Percentiles rank a stretch among this genome's conserved stretches.
phyloP scores from a whole-genome alignment of 148 eudicot species.

The Polygonum maritimum region DNA sequence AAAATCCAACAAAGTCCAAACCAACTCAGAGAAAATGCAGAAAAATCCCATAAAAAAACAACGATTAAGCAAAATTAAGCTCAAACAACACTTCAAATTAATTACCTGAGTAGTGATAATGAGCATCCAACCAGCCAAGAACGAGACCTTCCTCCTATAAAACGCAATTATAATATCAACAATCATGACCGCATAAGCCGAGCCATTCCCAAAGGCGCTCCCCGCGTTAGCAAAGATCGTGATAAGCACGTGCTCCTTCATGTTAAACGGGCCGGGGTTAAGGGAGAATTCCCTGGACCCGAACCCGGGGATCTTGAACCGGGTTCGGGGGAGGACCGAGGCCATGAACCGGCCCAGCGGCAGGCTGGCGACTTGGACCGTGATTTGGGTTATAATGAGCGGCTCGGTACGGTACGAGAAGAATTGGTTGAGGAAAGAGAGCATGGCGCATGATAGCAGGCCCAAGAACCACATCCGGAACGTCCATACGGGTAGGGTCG shows the following conservation, averaged over 20 bases:
- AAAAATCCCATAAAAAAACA: not conserved
- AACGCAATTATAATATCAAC: constrained; percentile 73
- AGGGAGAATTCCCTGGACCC: constrained; percentile 49
- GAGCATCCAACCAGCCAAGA: constrained; percentile 81
- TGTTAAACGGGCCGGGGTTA: constrained; percentile 90
- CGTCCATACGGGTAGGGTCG: constrained; percentile 83
- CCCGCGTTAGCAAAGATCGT: constrained; percentile 89
- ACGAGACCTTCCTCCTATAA: constrained; percentile 56
- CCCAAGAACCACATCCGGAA: constrained; percentile 95
- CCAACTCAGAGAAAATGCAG: not conserved
- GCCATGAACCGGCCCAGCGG: constrained; percentile 78
- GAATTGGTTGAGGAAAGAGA: constrained; percentile 85
- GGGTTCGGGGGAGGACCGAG: constrained; percentile 32
- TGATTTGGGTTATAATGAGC: constrained; percentile 68
- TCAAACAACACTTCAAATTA: too few species aligned
- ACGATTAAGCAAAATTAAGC: too few species aligned
- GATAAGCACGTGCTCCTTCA: constrained; percentile 87
- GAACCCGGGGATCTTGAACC: constrained; percentile 54
- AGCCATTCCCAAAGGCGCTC: constrained; percentile 70
- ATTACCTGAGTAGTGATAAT: constrained; percentile 89
- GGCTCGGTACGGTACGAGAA: constrained; percentile 83
- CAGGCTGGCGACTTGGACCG: constrained; percentile 67
- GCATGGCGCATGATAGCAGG: constrained; percentile 51
- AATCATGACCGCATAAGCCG: constrained; percentile 77
- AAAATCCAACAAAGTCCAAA: too few species aligned